phyloP scores from a whole-genome alignment of 805 yeast genomes.

The Wickerhamomyces rabaulensis region DNA sequence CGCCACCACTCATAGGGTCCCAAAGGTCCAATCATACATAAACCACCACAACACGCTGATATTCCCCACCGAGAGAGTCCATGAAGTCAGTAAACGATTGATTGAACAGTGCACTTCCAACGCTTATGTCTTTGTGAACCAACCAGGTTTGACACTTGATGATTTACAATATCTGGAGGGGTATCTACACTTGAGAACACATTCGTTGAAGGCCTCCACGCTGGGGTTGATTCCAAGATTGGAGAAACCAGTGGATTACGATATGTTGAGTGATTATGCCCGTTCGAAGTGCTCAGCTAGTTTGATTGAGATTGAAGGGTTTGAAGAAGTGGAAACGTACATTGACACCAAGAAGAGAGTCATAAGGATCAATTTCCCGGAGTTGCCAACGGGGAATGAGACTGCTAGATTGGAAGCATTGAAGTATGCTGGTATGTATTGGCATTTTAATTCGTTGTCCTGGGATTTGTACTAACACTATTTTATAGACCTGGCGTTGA shows the following conservation, averaged over 20 bases:
- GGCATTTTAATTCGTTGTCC: slow-evolving; percentile 1
- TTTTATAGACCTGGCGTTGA: slow-evolving; percentile 30
- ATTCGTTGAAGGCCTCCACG: slow-evolving; percentile 54
- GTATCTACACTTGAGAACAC: slow-evolving; percentile 46
- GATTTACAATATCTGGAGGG: slow-evolving; percentile 39
- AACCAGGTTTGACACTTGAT: slow-evolving; percentile 44
- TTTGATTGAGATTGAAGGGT: slow-evolving; percentile 35
- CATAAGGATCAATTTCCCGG: slow-evolving; percentile 51
- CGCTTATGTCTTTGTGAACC: slow-evolving; percentile 50
- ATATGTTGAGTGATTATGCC: slow-evolving; percentile 36
- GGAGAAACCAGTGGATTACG: slow-evolving; percentile 33
- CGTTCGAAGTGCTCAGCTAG: slow-evolving; percentile 49
- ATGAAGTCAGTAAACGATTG: slow-evolving; percentile 26
- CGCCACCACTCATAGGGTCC: slow-evolving; percentile 15
- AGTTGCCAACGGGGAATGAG: slow-evolving; percentile 35
- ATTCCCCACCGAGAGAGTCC: slow-evolving; percentile 25
- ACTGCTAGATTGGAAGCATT: slow-evolving; percentile 29
- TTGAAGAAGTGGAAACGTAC: slow-evolving; percentile 48
- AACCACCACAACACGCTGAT: slow-evolving; percentile 16
- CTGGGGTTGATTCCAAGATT: slow-evolving; percentile 53
- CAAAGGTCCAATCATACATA: slow-evolving; percentile 22
- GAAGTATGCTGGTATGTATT: slow-evolving; percentile 35
- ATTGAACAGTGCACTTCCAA: slow-evolving; percentile 44
- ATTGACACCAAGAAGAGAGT: slow-evolving; percentile 60
- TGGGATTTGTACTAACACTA: slow-evolving; percentile 9